phyloP scores from a whole-genome alignment of 441 rosid genomes.

The Pelargonium australe region DNA sequence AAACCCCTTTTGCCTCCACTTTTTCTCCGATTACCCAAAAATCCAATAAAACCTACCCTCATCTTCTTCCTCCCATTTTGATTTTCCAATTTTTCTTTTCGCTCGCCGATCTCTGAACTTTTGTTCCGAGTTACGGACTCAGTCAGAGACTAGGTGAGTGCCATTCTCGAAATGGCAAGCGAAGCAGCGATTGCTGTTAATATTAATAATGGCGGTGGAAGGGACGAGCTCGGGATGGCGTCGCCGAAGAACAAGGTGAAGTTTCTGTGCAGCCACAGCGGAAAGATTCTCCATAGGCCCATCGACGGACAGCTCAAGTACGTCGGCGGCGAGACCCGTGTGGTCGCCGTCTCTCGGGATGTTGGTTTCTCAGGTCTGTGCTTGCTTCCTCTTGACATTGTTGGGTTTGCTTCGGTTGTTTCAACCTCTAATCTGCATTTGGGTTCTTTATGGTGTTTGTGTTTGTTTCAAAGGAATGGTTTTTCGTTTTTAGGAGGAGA shows the following conservation, averaged over 20 bases:
- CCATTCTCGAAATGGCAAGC: constrained; percentile 20
- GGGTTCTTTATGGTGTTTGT: not conserved
- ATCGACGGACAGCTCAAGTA: constrained; percentile 63
- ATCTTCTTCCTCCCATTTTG: not conserved
- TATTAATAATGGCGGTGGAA: not conserved
- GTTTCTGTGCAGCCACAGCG: constrained; percentile 76
- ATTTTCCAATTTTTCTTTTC: not conserved
- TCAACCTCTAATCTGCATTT: not conserved
- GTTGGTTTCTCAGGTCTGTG: constrained; percentile 44
- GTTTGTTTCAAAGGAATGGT: not conserved
- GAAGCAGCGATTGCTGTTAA: constrained; percentile 9
- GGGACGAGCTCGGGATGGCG: constrained; percentile 25
- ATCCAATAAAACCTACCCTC: too few species aligned
- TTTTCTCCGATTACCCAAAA: too few species aligned
- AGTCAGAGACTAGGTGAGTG: not conserved
- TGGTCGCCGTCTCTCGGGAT: constrained; percentile 50
- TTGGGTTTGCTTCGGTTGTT: not conserved
- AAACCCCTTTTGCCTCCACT: too few species aligned
- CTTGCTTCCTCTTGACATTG: not conserved
- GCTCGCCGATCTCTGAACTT: constrained; percentile 1
- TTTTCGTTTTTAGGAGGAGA: too few species aligned
- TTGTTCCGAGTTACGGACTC: not conserved
- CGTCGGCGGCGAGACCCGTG: constrained; percentile 86
- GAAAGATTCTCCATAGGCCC: constrained; percentile 66
- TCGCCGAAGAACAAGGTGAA: constrained; percentile 50